Base-by-base conservation (phyloP, 257 asterid species). In the Primulina eburnea region DNA sequence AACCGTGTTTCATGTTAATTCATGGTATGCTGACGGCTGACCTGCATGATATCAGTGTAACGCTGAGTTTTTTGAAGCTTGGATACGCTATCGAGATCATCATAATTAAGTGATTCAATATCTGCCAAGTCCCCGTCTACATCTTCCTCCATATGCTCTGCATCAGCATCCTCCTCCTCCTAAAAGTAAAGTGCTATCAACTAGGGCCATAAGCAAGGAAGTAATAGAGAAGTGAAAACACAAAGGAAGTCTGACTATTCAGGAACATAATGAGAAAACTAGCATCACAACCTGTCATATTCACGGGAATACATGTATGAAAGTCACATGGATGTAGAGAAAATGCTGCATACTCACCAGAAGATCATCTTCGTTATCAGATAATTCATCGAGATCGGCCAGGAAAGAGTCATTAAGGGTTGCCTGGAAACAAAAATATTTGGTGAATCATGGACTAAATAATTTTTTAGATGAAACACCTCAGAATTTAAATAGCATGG, bases 331-430 rank as follows among this genome's bases (percentile, higher is more conserved):
- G 9, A 20, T 5, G 33, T 35, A 65, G 32, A 17, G 40, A 66
- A 67, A 68, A 68, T 53, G 43, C 3, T 7, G 37, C 66, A 62
- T 34, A 79, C 96, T 82, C 72, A 93, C 96, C 84, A 79, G 80
- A 75, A 68, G 64, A 70, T 87, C 96, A 47, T 89, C 97, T 82
- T 93, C 98, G 62, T 84, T 86, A 76, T 93, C 98, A 37, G 98
- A 93, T 73, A 93, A 75, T 53, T 93, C 99, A 26, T 93, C 97
- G 38, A 93, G 95, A 85, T 93, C 99, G 32, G 99, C 99, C 77
- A 93, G 82, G 77, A 93, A 93, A 50, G 97, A 89, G 86, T 93
- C 99, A 73, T 87, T 88, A 64, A 93, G 97, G 67, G 97, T 88
- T 69, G 99, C 97, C 99, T 93, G 92, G 74, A 78, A 78, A 58